These are phyloP conservation scores for Parathielavia hyrcaniae DNA, from an alignment of 495 filamentous ascomycete species.

Conservation along the genomic window DNA sequence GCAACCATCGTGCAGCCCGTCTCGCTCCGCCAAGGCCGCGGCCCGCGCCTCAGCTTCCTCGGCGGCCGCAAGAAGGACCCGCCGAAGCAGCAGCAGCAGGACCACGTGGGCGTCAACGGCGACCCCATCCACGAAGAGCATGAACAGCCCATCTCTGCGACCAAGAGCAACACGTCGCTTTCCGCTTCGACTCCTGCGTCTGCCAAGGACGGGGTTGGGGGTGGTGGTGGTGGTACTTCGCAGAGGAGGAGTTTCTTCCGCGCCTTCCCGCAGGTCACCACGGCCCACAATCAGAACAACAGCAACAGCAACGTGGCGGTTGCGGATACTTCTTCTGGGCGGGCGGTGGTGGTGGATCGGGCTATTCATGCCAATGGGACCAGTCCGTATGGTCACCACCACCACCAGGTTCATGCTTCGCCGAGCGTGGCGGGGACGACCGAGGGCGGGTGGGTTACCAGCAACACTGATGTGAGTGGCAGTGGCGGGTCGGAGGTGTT, in stretches of 20 bases:
- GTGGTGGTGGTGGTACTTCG: neutral
- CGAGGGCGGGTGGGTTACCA: too few species aligned
- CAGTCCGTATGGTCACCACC: neutral
- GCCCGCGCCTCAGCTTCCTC: conserved; percentile 46
- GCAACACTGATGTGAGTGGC: neutral
- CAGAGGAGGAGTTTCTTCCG: conserved; percentile 35
- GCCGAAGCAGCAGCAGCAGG: conserved; percentile 8
- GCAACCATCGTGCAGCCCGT: conserved; percentile 36
- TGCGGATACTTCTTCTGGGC: neutral
- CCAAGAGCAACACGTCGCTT: conserved; percentile 10
- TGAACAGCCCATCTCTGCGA: neutral
- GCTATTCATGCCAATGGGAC: neutral
- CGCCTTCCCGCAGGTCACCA: conserved; percentile 4
- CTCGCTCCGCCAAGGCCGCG: conserved; percentile 37
- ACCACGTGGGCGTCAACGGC: conserved; percentile 11
- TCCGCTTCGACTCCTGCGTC: conserved; percentile 4
- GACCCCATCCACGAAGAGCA: conserved; percentile 1
- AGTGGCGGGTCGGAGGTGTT: neutral
- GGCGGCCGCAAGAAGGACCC: conserved; percentile 40
- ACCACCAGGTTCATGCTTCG: neutral
- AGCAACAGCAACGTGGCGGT: too few species aligned
- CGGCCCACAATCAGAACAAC: too few species aligned
- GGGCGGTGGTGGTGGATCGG: neutral
- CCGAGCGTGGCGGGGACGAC: neutral
- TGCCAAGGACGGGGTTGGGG: too few species aligned